A percentile compares a stretch with the other conserved stretches of the same genome.
Evolutionary conservation across 257 asterid genomes (phyloP).

Genomic region (Coffea canephora): DNA sequence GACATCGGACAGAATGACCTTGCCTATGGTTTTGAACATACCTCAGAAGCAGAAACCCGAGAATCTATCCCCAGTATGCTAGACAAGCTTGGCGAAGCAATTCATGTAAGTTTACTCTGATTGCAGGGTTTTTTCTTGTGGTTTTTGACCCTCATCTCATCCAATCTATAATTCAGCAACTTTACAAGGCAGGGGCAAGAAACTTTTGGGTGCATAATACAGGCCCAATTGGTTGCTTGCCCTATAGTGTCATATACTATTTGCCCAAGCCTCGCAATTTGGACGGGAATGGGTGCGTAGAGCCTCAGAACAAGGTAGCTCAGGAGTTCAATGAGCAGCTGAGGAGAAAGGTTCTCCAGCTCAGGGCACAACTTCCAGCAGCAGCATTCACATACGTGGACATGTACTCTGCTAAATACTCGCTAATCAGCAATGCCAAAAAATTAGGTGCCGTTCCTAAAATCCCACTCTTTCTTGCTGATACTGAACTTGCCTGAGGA

Average conservation of each 20-base stretch:
- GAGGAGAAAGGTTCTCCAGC: constrained; percentile 19
- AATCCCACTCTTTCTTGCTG: neutral
- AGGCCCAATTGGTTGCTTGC: constrained; percentile 56
- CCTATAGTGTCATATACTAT: constrained; percentile 27
- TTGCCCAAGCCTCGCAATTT: constrained; percentile 25
- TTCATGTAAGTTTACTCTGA: constrained; percentile 14
- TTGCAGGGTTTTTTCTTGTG: neutral
- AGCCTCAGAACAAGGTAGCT: constrained; percentile 41
- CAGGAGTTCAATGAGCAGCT: constrained; percentile 42
- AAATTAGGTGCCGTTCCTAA: constrained; percentile 3
- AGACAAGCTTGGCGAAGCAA: constrained; percentile 21
- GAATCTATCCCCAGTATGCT: constrained; percentile 37
- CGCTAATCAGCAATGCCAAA: constrained; percentile 16
- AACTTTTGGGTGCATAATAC: constrained; percentile 55
- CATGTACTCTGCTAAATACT: constrained; percentile 31
- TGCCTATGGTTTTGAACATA: constrained; percentile 31
- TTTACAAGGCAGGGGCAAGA: constrained; percentile 41
- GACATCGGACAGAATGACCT: constrained; percentile 55
- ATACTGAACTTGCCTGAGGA: neutral
- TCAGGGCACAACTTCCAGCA: constrained; percentile 22
- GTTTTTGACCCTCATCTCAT: neutral
- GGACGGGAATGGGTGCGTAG: constrained; percentile 34
- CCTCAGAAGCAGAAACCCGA: constrained; percentile 23
- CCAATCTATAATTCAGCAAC: constrained; percentile 22
- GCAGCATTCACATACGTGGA: constrained; percentile 44